Evolutionary conservation across 176 grass and related monocot genomes (phyloP), one percentile per base, ranked within the genome.

Genomic region (Oryza brachyantha): DNA sequence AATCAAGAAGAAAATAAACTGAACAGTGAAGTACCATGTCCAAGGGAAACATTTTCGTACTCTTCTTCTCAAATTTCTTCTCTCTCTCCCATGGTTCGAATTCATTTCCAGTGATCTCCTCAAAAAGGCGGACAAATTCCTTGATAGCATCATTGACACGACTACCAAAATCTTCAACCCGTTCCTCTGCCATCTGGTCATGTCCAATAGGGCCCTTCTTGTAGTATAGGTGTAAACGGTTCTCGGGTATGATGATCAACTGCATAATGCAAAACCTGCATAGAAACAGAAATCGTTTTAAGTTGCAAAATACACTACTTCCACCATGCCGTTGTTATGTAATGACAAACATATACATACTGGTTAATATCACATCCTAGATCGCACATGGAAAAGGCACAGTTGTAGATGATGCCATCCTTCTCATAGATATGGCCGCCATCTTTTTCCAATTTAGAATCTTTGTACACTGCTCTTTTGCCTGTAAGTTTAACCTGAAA

Each of bases 81-180:
- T 93, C 82, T 65, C 79, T 87, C 64, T 92, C 91, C 91, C 94
- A 97, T 61, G 68, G 84, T 64, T 97, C 87, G n/a, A 94, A 97
- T 39, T 97, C 85, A 75, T 94, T 97, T 59, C 87, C 85, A 42
- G 94, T 97, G 24, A 92, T 34, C 73, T 92, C 85, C 76, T 92
- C 72, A 54, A 97, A 97, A 16, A 94, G 76, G 11, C 80, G 71
- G 40, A 78, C 73, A 55, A 97, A 97, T 68, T 97, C 94, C 16
- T 75, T 68, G 16, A 90, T 58, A 40, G 85, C 94, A 88, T 91
- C 87, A 63, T 77, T 79, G 16, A 77, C 80, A 39, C 75, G 80
- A 35, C 34, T 85, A 76, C 70, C 89, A 79, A 94, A 94, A 76
- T 97, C 91, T 70, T 97, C 91, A 52, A 88, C 83, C 39, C 89